Evolutionary conservation across 805 yeast species (phyloP).

Genomic region (Kregervanrija delftensis): DNA sequence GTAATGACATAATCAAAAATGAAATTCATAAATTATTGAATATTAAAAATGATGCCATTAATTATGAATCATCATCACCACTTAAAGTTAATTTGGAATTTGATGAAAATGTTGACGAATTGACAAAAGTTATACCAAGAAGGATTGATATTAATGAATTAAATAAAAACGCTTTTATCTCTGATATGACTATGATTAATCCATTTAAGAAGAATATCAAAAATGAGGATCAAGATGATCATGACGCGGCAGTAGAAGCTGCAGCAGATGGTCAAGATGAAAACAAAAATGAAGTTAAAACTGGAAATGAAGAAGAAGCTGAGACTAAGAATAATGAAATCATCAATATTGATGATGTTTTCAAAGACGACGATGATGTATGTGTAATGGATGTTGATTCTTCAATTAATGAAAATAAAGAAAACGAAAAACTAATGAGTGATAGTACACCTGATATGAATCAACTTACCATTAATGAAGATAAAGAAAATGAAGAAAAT

Average conservation of each 20-base stretch:
- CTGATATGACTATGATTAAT: slow-evolving; percentile 34
- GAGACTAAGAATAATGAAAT: background rate
- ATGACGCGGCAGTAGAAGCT: too few relatives aligned
- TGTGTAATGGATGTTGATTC: slow-evolving; percentile 3
- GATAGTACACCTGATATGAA: slow-evolving; percentile 14
- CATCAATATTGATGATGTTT: too few relatives aligned
- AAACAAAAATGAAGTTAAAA: too few relatives aligned
- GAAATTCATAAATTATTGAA: slow-evolving; percentile 7
- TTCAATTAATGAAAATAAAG: background rate
- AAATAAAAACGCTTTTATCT: slow-evolving; percentile 9
- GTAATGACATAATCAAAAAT: slow-evolving; percentile 8
- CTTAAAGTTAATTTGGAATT: slow-evolving; percentile 7
- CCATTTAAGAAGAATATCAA: slow-evolving; percentile 17
- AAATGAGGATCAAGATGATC: background rate
- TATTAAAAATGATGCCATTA: background rate
- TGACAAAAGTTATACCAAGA: slow-evolving; percentile 24
- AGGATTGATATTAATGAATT: slow-evolving; percentile 5
- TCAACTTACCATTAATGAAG: slow-evolving; percentile 9
- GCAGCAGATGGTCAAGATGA: too few relatives aligned
- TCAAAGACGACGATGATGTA: background rate
- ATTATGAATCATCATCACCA: slow-evolving; percentile 3
- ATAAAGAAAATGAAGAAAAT: background rate
- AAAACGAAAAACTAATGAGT: slow-evolving; percentile 2
- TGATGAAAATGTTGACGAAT: slow-evolving; percentile 19
- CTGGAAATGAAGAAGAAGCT: background rate